Percentiles rank a stretch among this genome's conserved stretches.
Conservation (phyloP, 495 filamentous ascomycete species). For the Aspergillus nidulans region DNA sequence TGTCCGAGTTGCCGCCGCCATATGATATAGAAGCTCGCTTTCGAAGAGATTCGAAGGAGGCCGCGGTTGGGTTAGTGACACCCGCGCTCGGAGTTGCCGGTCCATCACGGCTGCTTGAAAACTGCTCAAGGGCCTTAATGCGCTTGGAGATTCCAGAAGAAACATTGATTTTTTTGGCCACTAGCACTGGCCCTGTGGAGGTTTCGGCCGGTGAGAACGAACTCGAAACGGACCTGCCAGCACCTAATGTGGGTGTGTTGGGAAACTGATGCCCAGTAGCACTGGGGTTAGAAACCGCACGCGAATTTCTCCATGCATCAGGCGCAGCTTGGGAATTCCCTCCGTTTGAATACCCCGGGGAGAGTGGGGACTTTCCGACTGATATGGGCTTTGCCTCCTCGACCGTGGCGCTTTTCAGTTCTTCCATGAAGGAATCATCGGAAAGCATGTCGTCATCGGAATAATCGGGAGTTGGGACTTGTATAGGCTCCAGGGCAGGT, state of each 20-base stretch:
- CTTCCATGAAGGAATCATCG: conserved; percentile 86
- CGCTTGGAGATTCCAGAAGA: conserved; percentile 85
- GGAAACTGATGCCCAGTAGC: conserved; percentile 24
- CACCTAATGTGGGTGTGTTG: conserved; percentile 38
- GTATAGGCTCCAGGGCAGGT: conserved; percentile 52
- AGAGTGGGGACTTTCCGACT: conserved; percentile 81
- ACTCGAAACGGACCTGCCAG: conserved; percentile 37
- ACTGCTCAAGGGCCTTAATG: conserved; percentile 79
- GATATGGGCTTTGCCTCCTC: conserved; percentile 80
- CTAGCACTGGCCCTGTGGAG: conserved; percentile 30
- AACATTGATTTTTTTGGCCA: conserved; percentile 73
- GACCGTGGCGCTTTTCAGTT: conserved; percentile 75
- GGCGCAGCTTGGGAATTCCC: conserved; percentile 24
- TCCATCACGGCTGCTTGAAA: conserved; percentile 52
- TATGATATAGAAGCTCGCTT: conserved; percentile 28
- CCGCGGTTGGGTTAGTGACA: conserved; percentile 23
- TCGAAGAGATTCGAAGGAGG: conserved; percentile 42
- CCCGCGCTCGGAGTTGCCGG: conserved; percentile 19
- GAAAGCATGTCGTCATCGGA: conserved; percentile 64
- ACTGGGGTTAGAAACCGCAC: conserved; percentile 49
- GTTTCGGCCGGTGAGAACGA: conserved; percentile 26
- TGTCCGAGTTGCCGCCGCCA: conserved; percentile 21
- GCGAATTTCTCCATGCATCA: conserved; percentile 41
- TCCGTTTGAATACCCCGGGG: conserved; percentile 52
- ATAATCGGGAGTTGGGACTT: conserved; percentile 48